Base-by-base conservation (phyloP, 176 grass and related monocot species). In the Areca catechu region DNA sequence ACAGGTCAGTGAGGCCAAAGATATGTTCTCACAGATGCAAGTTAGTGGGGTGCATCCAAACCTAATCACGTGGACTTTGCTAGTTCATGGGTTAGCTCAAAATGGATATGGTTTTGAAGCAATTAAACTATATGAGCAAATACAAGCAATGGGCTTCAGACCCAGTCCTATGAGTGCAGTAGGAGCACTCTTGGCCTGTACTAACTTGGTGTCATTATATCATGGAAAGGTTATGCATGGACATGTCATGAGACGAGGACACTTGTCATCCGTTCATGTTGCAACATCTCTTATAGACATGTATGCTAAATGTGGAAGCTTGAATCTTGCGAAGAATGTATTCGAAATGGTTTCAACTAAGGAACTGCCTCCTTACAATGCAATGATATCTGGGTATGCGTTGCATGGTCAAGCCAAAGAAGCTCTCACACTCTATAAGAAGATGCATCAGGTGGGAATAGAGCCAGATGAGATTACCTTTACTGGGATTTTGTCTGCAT, bases 191-290 rank as follows among this genome's bases (percentile, higher is more conserved):
- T 69, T 69, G 53, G 66, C 66, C 15, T 69, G 66, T 23, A 49
- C 20, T 12, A 69, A 23, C 49, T 3, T 23, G 10, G 53, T 47
- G 14, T 56, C 66, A 18, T 30, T 57, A 24, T 10, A 56, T 23
- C 12, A 69, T 27, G 66, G 54, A 49, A 69, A 14, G 66, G 34
- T 49, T 55, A 57, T 69, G 43, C 66, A 69, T 49, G 66, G 53
- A n/a, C 28, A 69, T 43, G 48, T 69, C 27, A 58, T 47, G 19
- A 69, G 54, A 57, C 54, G 16, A 4, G 54, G 54, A n/a, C 30
- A 2, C n/a, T 24, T 57, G 22, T 22, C 34, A 14, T 69, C 66
- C 7, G n/a, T 43, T 24, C 48, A 19, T 48, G 54, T 69, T 24
- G 34, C 29, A 14, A 69, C 54, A 24, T 69, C 66, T 69, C 66